A percentile compares a stretch with the other conserved stretches of the same genome.
phyloP scores from a whole-genome alignment of 805 yeast species.

The Metschnikowia noctiluminum region DNA sequence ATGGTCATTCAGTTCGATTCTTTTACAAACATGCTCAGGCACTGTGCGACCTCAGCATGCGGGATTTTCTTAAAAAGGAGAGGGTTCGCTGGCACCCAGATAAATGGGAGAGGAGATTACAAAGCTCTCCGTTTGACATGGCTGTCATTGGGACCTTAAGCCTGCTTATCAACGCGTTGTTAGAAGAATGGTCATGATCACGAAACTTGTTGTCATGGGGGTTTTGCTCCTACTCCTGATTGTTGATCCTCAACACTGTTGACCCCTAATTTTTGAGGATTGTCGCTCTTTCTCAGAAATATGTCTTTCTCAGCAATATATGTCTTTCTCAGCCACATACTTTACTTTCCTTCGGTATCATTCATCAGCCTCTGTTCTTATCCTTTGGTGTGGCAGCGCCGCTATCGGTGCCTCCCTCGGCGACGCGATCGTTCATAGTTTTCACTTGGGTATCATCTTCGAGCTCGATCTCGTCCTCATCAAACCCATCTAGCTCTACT shows the following conservation, averaged over 20 bases:
- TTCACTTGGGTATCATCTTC: constrained; percentile 1
- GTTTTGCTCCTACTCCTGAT: too few species aligned
- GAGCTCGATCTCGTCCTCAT: background rate
- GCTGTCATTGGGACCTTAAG: constrained; percentile 29
- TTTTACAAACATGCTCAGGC: constrained; percentile 26
- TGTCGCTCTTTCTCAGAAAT: background rate
- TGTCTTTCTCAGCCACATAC: background rate
- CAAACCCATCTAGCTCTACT: constrained; percentile 1
- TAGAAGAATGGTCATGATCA: constrained; percentile 3
- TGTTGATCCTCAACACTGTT: too few species aligned
- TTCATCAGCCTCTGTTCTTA: constrained; percentile 2
- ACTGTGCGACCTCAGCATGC: constrained; percentile 13
- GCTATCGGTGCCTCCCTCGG: constrained; percentile 12
- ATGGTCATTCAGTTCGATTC: constrained; percentile 20
- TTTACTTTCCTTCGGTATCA: constrained; percentile 15
- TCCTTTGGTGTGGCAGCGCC: constrained; percentile 20
- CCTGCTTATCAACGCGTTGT: constrained; percentile 26
- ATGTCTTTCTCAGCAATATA: background rate
- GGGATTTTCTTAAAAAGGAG: constrained; percentile 41
- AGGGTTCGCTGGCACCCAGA: constrained; percentile 74
- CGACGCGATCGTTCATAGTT: background rate
- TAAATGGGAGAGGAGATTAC: constrained; percentile 41
- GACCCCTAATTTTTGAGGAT: too few species aligned
- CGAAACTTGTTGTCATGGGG: background rate
- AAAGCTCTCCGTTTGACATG: constrained; percentile 21